phyloP scores from a whole-genome alignment of 2,329 filamentous ascomycete genomes.

The Pezicula carpinea region DNA sequence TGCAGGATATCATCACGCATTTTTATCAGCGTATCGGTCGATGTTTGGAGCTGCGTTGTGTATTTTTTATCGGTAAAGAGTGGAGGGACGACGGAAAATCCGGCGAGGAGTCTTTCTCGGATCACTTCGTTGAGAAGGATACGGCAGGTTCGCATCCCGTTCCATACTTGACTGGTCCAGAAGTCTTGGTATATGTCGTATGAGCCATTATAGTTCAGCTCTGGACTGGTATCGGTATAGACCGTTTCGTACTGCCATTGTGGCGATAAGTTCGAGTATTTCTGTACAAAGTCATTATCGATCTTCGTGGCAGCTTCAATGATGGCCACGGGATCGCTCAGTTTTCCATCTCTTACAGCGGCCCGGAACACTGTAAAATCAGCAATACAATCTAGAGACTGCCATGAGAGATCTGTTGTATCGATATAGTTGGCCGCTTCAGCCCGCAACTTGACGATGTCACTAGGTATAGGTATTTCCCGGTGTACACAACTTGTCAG shows the following conservation, averaged over 20 bases:
- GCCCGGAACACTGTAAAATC: slow-evolving; percentile 8
- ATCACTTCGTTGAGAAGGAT: slow-evolving; percentile 3
- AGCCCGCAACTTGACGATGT: slow-evolving; percentile 36
- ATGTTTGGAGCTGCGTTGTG: slow-evolving; percentile 3
- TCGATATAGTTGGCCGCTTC: slow-evolving; percentile 32
- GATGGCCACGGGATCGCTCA: slow-evolving; percentile 3
- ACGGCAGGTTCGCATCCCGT: slow-evolving; percentile 3
- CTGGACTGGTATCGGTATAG: background rate
- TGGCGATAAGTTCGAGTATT: background rate
- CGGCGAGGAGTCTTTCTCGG: slow-evolving; percentile 4
- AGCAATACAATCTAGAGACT: background rate
- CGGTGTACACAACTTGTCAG: slow-evolving; percentile 46
- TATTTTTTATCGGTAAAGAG: slow-evolving; percentile 3
- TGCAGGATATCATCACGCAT: slow-evolving; percentile 2
- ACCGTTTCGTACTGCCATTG: slow-evolving; percentile 3
- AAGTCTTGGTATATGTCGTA: slow-evolving; percentile 3
- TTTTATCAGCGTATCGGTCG: slow-evolving; percentile 4
- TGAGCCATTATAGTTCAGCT: slow-evolving; percentile 1
- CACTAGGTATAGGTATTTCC: slow-evolving; percentile 42
- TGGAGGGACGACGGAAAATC: slow-evolving; percentile 4
- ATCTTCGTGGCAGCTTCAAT: slow-evolving; percentile 8
- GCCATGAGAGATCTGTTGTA: slow-evolving; percentile 1
- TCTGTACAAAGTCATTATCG: slow-evolving; percentile 3
- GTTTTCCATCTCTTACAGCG: slow-evolving; percentile 1
- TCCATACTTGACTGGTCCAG: slow-evolving; percentile 2